These are phyloP conservation scores for Herpotrichia juniperi DNA, from an alignment of 2,329 filamentous ascomycete genomes.

Conservation along the genomic window DNA sequence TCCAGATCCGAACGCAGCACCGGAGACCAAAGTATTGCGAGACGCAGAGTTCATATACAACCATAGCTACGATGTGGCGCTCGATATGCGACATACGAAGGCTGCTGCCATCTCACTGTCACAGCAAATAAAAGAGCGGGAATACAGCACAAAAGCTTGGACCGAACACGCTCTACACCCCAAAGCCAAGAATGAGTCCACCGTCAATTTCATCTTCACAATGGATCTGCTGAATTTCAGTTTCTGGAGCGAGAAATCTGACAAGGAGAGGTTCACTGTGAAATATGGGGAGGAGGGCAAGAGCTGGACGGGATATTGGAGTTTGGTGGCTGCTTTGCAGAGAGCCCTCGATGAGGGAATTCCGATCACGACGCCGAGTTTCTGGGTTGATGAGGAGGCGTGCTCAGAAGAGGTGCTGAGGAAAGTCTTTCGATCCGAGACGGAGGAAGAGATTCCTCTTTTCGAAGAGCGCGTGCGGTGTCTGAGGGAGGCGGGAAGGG, in stretches of 20 bases:
- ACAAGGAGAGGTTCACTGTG: constrained; percentile 78
- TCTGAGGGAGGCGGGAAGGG: constrained; percentile 79
- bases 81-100: constrained; percentile 84
- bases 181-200: constrained; percentile 76
- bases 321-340: constrained; percentile 84
- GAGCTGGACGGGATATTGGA: constrained; percentile 95
- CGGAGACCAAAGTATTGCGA: constrained; percentile 82
- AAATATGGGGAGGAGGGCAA: constrained; percentile 71
- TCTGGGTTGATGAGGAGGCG: constrained; percentile 79
- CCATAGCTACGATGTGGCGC: constrained; percentile 89
- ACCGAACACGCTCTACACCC: constrained; percentile 89
- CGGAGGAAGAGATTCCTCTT: constrained; percentile 85
- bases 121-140: constrained; percentile 79
- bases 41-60: constrained; percentile 87
- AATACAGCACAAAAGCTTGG: constrained; percentile 87
- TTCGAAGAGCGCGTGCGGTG: constrained; percentile 78
- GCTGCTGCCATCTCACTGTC: constrained; percentile 80
- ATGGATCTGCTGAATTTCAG: constrained; percentile 98
- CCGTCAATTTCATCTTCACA: constrained; percentile 91
- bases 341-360: constrained; percentile 89
- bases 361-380: constrained; percentile 85
- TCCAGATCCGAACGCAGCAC: constrained; percentile 59
- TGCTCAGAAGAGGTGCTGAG: constrained; percentile 76
- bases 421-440: constrained; percentile 85
- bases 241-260: constrained; percentile 82